Evolutionary conservation across 2,329 filamentous ascomycete species (phyloP), one percentile per base, ranked within the genome.

Genomic region (Escovopsis sp.): DNA sequence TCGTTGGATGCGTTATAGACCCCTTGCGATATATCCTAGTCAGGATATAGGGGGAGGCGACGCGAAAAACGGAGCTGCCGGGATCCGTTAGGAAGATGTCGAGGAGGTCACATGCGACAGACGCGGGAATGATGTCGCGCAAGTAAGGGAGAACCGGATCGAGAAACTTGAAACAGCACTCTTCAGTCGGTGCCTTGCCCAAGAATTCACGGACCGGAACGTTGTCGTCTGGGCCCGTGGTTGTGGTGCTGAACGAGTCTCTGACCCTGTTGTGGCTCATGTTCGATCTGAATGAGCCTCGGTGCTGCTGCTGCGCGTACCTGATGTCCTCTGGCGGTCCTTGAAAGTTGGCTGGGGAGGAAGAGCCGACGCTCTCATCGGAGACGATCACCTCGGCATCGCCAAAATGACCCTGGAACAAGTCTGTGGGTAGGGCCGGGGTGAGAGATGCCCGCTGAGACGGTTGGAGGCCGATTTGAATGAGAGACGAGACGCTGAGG

Each of bases 41-140:
- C 15, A 70, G 54, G 13, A 70, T 62, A 43, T 70, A 70, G 0
- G 68, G 67, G 4, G 66, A 70, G 0, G 64, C 60, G 32, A 58
- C 62, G 12, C 62, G 59, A 44, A 67, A 66, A 0, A 66, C 51
- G 4, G 63, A 64, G 41, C 57, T 64, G 4, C 62, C 63, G 0
- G 64, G 60, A 24, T 67, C 65, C 10, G 61, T 62, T 44, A 71
- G 60, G 46, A 66, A 71, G 1, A 68, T 58, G 39, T 70, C 67
- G 2, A 71, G 55, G 11, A 71, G 57, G 24, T 70, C 62, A 40
- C 63, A 68, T 0, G 67, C 67, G 2, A 67, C 54, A 2, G 58
- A 57, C 2, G 58, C 54, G 2, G 60, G 55, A 35, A 70, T 54
- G 37, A 65, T 61, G 35, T 58, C 54, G 16, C 56, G 45, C 5